These are phyloP conservation scores for Lactarius trivialis DNA, from an alignment of 768 basidiomycete genomes.

Conservation along the genomic window DNA sequence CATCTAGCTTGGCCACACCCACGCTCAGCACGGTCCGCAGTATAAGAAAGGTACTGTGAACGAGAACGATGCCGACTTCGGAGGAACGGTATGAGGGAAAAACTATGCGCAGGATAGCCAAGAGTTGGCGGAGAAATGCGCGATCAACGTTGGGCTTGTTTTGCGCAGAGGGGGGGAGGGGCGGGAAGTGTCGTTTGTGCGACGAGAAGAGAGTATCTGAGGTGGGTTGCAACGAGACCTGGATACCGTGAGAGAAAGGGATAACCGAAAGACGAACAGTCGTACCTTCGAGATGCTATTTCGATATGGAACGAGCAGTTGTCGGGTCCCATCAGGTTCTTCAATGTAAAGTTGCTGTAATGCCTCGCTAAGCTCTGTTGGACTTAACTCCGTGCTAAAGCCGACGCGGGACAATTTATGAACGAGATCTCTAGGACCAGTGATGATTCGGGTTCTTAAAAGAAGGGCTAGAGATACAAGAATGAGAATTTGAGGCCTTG, in stretches of 20 bases:
- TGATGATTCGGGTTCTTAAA: conserved; percentile 13
- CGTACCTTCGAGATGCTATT: conserved; percentile 58
- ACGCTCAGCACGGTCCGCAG: conserved; percentile 83
- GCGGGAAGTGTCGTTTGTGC: conserved; percentile 52
- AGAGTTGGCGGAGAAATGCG: conserved; percentile 64
- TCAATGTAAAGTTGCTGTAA: conserved; percentile 60
- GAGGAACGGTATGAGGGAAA: conserved; percentile 58
- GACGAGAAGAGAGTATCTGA: conserved; percentile 46
- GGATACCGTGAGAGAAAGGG: neutral
- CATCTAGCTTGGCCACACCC: conserved; percentile 82
- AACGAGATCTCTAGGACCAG: conserved; percentile 17
- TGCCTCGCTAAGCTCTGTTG: conserved; percentile 41
- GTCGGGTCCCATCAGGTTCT: conserved; percentile 51
- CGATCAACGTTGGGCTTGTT: conserved; percentile 63
- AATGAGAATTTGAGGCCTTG: conserved; percentile 6
- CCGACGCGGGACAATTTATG: conserved; percentile 4
- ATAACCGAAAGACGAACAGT: neutral
- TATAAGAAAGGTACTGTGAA: conserved; percentile 83
- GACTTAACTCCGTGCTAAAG: neutral
- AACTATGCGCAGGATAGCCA: conserved; percentile 67
- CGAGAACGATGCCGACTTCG: conserved; percentile 64
- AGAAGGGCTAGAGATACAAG: conserved; percentile 12
- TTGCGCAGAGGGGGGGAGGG: conserved; percentile 34
- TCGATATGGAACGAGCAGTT: conserved; percentile 59
- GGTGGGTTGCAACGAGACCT: conserved; percentile 46